Base-by-base conservation (phyloP, 2,329 filamentous ascomycete species). In the Calycina herbarum region DNA sequence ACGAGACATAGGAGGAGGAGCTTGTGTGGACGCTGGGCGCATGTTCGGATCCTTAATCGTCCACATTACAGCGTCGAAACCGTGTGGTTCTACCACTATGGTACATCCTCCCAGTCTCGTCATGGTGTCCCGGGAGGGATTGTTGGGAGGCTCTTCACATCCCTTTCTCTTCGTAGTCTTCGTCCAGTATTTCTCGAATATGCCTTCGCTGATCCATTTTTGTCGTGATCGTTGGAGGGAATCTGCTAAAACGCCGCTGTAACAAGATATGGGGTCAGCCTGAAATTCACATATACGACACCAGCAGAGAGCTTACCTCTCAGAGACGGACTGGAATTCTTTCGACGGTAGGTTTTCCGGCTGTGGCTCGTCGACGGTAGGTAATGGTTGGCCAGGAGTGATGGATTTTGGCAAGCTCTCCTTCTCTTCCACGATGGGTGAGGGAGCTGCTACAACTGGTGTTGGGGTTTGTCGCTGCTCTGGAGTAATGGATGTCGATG, bases 151-250 rank as follows among this genome's bases (percentile, higher is more conserved):
- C 61, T 88, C 85, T 71, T 89, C 88, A 2, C 85, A 84, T 56
- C 88, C 87, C 76, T 89, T 91, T 68, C 85, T 85, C 78, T 89
- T 90, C 54, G 81, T 81, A 2, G 90, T 89, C 74, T 93, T 93
- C 8, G 87, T 85, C 90, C 90, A 93, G 76, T 90, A 93, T 73
- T 87, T 90, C 71, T 92, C 88, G 71, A 93, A 92, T 59, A 93
- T 83, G 35, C 89, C 89, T 70, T 90, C 87, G 73, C 81, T 84
- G 29, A 90, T 84, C 90, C 90, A 93, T 83, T 85, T 86, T 65
- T 88, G 83, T 66, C 90, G 88, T 73, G 92, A 95, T 73, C 90
- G 85, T 60, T 85, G 79, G 31, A 95, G 82, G 1, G 91, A 92
- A 71, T 93, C 89, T 72, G 85, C 83, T 65, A 94, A 81, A 24